phyloP scores from a whole-genome alignment of 2,329 filamentous ascomycete genomes.

The Aspergillus aculeatus region DNA sequence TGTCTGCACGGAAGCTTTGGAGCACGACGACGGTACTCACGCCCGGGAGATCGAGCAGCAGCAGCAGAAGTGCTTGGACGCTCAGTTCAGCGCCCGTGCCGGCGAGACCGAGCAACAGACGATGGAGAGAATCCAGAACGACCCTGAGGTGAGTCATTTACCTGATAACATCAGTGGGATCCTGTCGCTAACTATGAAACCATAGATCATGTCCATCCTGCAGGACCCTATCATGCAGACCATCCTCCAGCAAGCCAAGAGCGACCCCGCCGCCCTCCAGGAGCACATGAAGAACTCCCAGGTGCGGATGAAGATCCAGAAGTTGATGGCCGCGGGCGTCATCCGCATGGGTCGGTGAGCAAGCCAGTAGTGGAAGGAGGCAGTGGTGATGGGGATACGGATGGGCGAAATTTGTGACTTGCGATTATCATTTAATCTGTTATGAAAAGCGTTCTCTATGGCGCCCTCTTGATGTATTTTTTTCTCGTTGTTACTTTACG shows the following conservation, averaged over 20 bases:
- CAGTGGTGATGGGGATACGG: neutral
- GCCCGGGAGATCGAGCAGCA: slow-evolving; percentile 89
- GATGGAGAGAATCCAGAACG: slow-evolving; percentile 80
- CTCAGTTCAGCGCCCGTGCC: slow-evolving; percentile 86
- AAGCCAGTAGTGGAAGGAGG: neutral
- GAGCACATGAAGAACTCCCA: slow-evolving; percentile 95
- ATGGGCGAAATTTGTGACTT: neutral
- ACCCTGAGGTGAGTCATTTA: slow-evolving; percentile 71
- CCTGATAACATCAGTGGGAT: neutral
- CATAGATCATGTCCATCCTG: slow-evolving; percentile 79
- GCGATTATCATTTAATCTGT: neutral
- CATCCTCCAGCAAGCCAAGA: slow-evolving; percentile 94
- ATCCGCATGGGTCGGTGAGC: slow-evolving; percentile 69
- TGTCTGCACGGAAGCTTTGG: slow-evolving; percentile 75
- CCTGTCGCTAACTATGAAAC: slow-evolving; percentile 28
- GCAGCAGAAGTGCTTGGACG: slow-evolving; percentile 85
- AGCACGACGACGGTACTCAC: slow-evolving; percentile 79
- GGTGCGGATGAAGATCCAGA: slow-evolving; percentile 87
- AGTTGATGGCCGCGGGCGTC: slow-evolving; percentile 87
- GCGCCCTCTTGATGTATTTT: neutral
- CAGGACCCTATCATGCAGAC: slow-evolving; percentile 97
- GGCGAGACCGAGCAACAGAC: slow-evolving; percentile 97
- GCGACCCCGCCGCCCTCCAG: slow-evolving; percentile 84
- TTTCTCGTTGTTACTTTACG: neutral
- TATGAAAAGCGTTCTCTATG: slow-evolving; percentile 2